Evolutionary conservation across 768 basidiomycete genomes (phyloP), one percentile per base, ranked within the genome.

Genomic region (Saitozyma sp.): DNA sequence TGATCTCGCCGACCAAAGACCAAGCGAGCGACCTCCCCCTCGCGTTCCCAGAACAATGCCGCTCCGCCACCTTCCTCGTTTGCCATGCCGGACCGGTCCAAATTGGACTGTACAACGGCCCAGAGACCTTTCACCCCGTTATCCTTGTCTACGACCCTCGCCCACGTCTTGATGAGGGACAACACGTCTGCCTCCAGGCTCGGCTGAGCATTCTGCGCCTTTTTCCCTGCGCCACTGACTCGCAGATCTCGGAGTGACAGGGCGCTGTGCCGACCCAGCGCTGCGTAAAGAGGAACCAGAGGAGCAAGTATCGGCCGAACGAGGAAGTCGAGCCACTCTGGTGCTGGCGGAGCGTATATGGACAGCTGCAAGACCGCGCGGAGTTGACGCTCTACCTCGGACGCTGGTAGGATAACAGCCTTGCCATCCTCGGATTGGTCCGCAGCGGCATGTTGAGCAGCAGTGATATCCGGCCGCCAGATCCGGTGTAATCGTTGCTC

Each of bases 291-390:
- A 1, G 86, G 82, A 76, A 91, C 92, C 8, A 95, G 77, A 0
- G 84, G 78, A 0, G 87, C 80, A 0, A 89, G 67, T 41, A 94
- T 84, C 0, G 90, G 89, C 1, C 88, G 86, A 9, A 92, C 74
- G 8, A 92, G 70, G 17, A 81, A 75, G 0, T 86, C 83, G 46
- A 91, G 83, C 48, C 91, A 82, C 2, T 80, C 76, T 0, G 91
- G 89, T 4, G 89, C 88, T 6, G 91, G 91, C 65, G 94, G 90
- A 6, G 87, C 85, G 89, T 6, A 67, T 11, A 14, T 54, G 42
- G 40, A 43, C 50, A 54, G 86, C 83, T 52, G 20, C 17, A 5
- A 29, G 38, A 52, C 2, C 1, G 2, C 45, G 45, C 45, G 13
- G 45, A 11, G 2, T 46, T 17, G 45, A 17, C 45, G n/a, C 45